A percentile compares a stretch with the other conserved stretches of the same genome.
phyloP scores from a whole-genome alignment of 495 filamentous ascomycete genomes.

The Lasiosphaeria miniovina region DNA sequence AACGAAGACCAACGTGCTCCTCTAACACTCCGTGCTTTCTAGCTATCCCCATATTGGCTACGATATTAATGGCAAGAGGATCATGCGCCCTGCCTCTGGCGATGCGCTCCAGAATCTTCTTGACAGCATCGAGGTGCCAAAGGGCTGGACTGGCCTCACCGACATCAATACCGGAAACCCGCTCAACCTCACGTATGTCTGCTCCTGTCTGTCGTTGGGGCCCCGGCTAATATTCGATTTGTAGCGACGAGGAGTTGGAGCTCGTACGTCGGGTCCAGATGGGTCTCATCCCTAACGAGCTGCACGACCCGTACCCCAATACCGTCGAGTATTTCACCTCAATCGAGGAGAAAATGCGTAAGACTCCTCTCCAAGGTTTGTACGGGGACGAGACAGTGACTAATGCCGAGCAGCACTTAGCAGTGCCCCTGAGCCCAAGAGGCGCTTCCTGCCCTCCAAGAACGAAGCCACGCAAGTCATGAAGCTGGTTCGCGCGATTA shows the following conservation, averaged over 20 bases:
- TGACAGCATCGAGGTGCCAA: slow-evolving; percentile 95
- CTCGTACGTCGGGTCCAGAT: slow-evolving; percentile 84
- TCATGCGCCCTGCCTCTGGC: slow-evolving; percentile 91
- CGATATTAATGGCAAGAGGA: slow-evolving; percentile 97
- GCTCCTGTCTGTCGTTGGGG: neutral
- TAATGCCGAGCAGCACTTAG: slow-evolving; percentile 57
- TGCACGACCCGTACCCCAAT: slow-evolving; percentile 88
- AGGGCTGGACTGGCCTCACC: slow-evolving; percentile 95
- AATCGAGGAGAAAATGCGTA: slow-evolving; percentile 82
- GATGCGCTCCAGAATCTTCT: slow-evolving; percentile 90
- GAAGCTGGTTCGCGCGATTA: slow-evolving; percentile 96
- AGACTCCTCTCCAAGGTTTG: neutral
- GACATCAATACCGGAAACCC: slow-evolving; percentile 92
- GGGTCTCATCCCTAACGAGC: slow-evolving; percentile 83
- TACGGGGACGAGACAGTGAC: neutral
- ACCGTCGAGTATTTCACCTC: slow-evolving; percentile 90
- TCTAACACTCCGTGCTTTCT: neutral
- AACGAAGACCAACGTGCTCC: neutral
- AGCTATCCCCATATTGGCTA: slow-evolving; percentile 92
- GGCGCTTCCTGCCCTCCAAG: slow-evolving; percentile 95
- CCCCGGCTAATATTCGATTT: neutral
- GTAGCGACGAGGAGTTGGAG: slow-evolving; percentile 80
- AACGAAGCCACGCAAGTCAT: slow-evolving; percentile 95
- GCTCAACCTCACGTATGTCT: slow-evolving; percentile 57
- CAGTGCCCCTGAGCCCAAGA: slow-evolving; percentile 91